Conservation (phyloP, 306 rosid genomes). For the Vigna hirtella region DNA sequence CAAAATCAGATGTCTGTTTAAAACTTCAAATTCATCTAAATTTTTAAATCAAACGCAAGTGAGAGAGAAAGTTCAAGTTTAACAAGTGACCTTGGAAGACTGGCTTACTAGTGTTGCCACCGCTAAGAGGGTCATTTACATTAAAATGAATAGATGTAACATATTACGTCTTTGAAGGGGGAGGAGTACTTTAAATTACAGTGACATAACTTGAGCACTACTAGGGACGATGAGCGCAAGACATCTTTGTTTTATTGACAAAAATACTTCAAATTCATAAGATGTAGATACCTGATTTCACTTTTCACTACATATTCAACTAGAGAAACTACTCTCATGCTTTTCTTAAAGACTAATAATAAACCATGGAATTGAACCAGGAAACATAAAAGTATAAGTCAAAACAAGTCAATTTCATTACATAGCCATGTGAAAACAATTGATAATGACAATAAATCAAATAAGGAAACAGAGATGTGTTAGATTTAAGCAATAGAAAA, state of each 20-base stretch:
- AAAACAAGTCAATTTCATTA: neutral
- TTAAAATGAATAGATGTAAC: neutral
- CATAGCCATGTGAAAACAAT: constrained; percentile 18
- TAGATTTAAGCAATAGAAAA: neutral
- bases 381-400: neutral
- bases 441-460: constrained; percentile 32
- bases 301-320: neutral
- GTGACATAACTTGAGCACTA: neutral
- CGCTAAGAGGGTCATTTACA: neutral
- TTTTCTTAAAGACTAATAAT: neutral
- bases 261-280: neutral
- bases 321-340: constrained; percentile 5
- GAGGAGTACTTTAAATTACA: neutral
- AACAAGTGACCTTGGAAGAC: neutral
- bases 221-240: neutral
- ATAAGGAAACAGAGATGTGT: neutral
- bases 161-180: neutral
- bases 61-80: neutral
- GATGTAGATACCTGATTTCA: neutral
- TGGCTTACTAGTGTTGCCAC: neutral
- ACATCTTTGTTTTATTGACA: neutral
- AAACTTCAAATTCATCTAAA: neutral
- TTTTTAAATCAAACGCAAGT: neutral
- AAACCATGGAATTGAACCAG: constrained; percentile 17
- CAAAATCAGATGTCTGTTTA: neutral